phyloP scores from a whole-genome alignment of 257 asterid genomes.

The Gynochthodes officinalis region DNA sequence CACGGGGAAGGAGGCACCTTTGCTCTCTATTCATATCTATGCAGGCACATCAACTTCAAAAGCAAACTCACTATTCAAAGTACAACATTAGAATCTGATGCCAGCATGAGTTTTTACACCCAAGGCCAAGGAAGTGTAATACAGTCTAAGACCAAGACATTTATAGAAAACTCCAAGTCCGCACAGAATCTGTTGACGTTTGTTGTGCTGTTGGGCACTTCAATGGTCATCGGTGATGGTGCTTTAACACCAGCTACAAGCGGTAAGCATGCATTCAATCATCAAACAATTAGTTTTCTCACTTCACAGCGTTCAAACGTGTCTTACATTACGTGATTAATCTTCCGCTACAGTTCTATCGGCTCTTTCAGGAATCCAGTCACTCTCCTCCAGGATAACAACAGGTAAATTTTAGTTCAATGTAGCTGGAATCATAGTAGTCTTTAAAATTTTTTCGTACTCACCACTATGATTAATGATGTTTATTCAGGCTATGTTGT shows the following conservation, averaged over 20 bases:
- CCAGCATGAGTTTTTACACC: conserved; percentile 21
- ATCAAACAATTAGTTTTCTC: too few species aligned
- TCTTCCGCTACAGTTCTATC: conserved; percentile 23
- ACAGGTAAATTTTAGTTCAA: conserved; percentile 4
- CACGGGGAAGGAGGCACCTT: conserved; percentile 39
- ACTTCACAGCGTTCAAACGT: too few species aligned
- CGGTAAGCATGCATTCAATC: conserved; percentile 36
- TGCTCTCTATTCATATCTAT: conserved; percentile 19
- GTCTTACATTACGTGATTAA: too few species aligned
- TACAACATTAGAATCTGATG: conserved; percentile 21
- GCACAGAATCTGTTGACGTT: conserved; percentile 20
- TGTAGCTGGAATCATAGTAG: not conserved
- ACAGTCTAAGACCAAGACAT: conserved; percentile 14
- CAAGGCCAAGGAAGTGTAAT: conserved; percentile 17
- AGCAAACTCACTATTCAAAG: conserved; percentile 14
- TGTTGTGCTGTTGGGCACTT: conserved; percentile 60
- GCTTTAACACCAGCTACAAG: conserved; percentile 79
- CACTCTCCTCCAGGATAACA: conserved; percentile 18
- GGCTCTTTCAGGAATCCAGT: conserved; percentile 24
- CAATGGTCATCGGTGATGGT: conserved; percentile 88
- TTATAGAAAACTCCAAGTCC: conserved; percentile 19
- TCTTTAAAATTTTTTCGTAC: not conserved
- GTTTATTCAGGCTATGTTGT: conserved; percentile 25
- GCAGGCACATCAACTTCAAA: conserved; percentile 21
- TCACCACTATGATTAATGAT: not conserved